phyloP scores from a whole-genome alignment of 1,139 yeast species.

The Suhomyces coccinellae region DNA sequence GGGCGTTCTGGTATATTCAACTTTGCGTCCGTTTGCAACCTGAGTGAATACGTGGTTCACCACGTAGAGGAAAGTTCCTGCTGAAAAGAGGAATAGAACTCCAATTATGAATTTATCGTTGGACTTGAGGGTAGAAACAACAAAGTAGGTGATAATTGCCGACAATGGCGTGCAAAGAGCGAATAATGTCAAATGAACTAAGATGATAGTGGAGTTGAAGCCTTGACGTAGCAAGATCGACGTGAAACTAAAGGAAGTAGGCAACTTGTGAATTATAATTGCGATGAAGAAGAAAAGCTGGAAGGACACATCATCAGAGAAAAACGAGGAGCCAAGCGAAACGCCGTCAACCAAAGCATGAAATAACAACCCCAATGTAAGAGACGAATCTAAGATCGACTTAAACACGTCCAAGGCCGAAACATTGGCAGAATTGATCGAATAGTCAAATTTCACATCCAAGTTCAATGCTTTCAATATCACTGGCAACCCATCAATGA shows the following conservation, averaged over 20 bases:
- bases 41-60: slow-evolving; percentile 63
- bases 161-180: slow-evolving; percentile 55
- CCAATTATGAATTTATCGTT: slow-evolving; percentile 49
- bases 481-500: slow-evolving; percentile 40
- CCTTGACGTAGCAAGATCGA: slow-evolving; percentile 52
- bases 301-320: slow-evolving; percentile 45
- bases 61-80: slow-evolving; percentile 73
- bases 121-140: slow-evolving; percentile 29
- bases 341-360: slow-evolving; percentile 76
- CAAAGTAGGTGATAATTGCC: slow-evolving; percentile 47
- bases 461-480: slow-evolving; percentile 10
- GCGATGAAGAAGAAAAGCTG: slow-evolving; percentile 57
- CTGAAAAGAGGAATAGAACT: slow-evolving; percentile 55
- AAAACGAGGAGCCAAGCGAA: slow-evolving; percentile 65
- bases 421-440: not conserved
- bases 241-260: slow-evolving; percentile 70
- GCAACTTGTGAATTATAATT: slow-evolving; percentile 70
- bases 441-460: slow-evolving; percentile 10
- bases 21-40: slow-evolving; percentile 15
- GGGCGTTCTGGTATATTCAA: slow-evolving; percentile 7
- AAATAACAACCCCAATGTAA: slow-evolving; percentile 61
- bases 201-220: slow-evolving; percentile 29
- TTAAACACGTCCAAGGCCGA: slow-evolving; percentile 8
- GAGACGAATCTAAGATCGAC: slow-evolving; percentile 34
- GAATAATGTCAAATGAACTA: slow-evolving; percentile 46